Evolutionary conservation across 2,329 filamentous ascomycete genomes (phyloP), one percentile per base, ranked within the genome.

Genomic region (Xylariaceae sp.): DNA sequence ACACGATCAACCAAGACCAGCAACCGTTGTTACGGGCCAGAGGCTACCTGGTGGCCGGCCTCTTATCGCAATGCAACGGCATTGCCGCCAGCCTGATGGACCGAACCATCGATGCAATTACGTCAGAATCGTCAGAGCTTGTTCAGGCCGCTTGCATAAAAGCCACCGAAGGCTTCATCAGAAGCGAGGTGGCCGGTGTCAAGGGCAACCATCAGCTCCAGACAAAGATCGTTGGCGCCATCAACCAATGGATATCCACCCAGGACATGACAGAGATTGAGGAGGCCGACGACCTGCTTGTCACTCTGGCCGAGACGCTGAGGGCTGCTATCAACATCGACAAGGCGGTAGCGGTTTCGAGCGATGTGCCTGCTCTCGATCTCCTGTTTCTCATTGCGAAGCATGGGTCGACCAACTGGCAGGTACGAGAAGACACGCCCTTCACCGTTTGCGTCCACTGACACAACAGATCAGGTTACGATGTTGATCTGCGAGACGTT

Each of bases 91-190:
- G 70, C 5, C 73, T 90, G 41, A 70, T 89, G 50, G 80, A 88
- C 52, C 76, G 74, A 23, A 83, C 85, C 2, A 74, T 97, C 36
- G 77, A 83, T 35, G 81, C 83, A 6, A 85, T 95, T 49, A 79
- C 78, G 8, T 70, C 70, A 24, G 89, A 95, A 49, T 69, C 80
- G 14, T 85, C 86, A 0, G 89, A 96, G 59, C 80, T 97, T 24
- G 90, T 97, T 30, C 87, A 92, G 60, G 89, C 95, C 13, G 82
- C 90, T 14, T 94, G 88, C 55, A 84, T 97, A 54, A 89, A 90
- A 59, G 83, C 88, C 2, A 66, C 95, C 24, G 88, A 96, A 54
- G 73, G 74, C 12, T 74, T 81, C 41, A 70, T 81, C 36, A 69
- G 65, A 43, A 69, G 72, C 60, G 50, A 46, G 9, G 31, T 41